Evolutionary conservation across 2,329 filamentous ascomycete species (phyloP), one percentile per base, ranked within the genome.

Genomic region (Triangularia setosa): DNA sequence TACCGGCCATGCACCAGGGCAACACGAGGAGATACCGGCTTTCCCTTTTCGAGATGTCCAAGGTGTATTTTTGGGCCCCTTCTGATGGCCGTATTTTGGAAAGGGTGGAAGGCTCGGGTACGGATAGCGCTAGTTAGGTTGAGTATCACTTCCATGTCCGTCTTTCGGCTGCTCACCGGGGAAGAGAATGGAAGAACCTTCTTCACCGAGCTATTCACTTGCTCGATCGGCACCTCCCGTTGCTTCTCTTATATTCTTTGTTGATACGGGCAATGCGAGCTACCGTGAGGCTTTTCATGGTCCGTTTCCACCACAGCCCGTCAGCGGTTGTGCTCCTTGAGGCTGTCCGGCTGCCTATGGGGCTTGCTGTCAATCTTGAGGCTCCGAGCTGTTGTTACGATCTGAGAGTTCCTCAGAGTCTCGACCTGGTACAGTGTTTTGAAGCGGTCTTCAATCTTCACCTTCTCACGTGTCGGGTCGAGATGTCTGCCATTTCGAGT

Each of bases 1-100:
- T 73, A 72, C 74, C 73, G 72, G 70, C 68, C 69, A 68, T 72
- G 72, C 72, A 72, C 64, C 64, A 65, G 65, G 72, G 73, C 67
- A 73, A 74, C 69, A 69, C 68, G 67, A 68, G 60, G 21, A 52
- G 24, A 35, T 61, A 27, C 66, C 61, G 59, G 60, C 67, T 65
- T 67, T 67, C 23, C 64, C 62, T 48, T 33, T 67, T 69, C 52
- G 63, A 64, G 64, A 65, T 65, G 55, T 21, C 48, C 58, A 25
- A 21, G 18, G 61, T 11, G 30, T 63, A 63, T 62, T 64, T 65
- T 62, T 64, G 63, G 60, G 54, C 25, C 27, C 25, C 14, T 40
- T 23, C 2, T 30, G 48, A 14, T 25, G n/a, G 6, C 25, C 16
- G 9, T 27, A 11, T 18, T 12, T 23, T 57, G 59, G 28, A 52